Base-by-base conservation (phyloP, 2,329 filamentous ascomycete species). In the Fusarium sp. region DNA sequence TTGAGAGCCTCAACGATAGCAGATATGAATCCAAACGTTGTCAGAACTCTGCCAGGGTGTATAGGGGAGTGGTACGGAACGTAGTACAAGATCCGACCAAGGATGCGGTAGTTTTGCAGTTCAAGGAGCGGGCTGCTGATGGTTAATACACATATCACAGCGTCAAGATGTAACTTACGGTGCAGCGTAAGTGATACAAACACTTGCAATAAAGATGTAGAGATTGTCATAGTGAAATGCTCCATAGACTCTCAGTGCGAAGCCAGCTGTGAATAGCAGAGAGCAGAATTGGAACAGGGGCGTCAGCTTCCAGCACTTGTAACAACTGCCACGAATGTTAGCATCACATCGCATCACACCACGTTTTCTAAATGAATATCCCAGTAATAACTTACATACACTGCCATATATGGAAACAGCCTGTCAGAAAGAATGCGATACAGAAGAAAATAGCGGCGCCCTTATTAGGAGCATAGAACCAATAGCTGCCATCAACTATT, bases 21-120 rank as follows among this genome's bases (percentile, higher is more conserved):
- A 21, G 84, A 86, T 41, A 87, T 68, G 34, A 78, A 79, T 16
- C 80, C 82, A 64, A 86, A 87, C 2, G 80, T 83, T 7, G 80
- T 80, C 18, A 86, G 71, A 18, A 85, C 82, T 27, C 80, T 77
- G 23, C 80, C 79, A 0, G 84, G 83, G 41, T 83, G 79, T 32
- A 87, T 76, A 0, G 87, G 88, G 0, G 88, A 82, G 59, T 86
- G 82, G 73, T 89, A 87, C 0, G 88, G 88, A 4, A 88, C 81
- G 50, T 77, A 86, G 75, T 86, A 87, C 21, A 91, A 81, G 14
- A 89, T 81, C 6, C 88, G 84, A 4, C 85, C 85, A 25, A 91
- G 84, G 58, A 89, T 83, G 70, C 88, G 84, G 76, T 90, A 90
- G 73, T 90, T 89, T 58, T 86, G 83, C 5, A 88, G 81, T 55